Evolutionary conservation across 1,284 basidiomycete genomes (phyloP).

Genomic region (Mrakiaceae sp.): DNA sequence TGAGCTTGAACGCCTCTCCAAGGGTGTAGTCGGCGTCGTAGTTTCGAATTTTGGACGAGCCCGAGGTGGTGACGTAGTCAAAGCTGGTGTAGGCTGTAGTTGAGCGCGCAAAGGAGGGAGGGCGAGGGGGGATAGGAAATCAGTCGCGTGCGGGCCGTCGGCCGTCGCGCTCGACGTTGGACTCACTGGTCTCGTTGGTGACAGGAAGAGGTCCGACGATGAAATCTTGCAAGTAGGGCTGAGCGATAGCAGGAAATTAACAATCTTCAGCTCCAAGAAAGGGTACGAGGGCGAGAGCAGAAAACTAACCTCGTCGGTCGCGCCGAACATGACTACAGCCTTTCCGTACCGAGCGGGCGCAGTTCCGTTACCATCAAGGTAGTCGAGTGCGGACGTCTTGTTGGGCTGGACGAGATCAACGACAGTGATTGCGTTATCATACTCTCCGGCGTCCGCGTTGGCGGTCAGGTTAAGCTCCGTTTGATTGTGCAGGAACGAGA

Average conservation of each 20-base stretch:
- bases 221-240: constrained; percentile 25
- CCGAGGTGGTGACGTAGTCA: constrained; percentile 8
- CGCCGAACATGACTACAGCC: constrained; percentile 25
- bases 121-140: too few relatives aligned
- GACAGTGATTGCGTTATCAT: constrained; percentile 29
- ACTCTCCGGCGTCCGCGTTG: constrained; percentile 23
- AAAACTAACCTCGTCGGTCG: constrained; percentile 18
- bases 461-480: constrained; percentile 28
- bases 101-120: constrained; percentile 5
- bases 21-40: neutral
- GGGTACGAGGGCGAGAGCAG: neutral
- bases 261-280: neutral
- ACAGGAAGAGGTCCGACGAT: constrained; percentile 30
- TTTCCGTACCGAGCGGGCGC: constrained; percentile 25
- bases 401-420: constrained; percentile 27
- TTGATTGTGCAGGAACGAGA: constrained; percentile 24
- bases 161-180: neutral
- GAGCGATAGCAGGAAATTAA: neutral
- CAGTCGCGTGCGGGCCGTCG: too few relatives aligned
- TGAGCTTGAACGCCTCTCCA: constrained; percentile 12
- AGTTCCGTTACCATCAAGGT: constrained; percentile 21
- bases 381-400: constrained; percentile 27
- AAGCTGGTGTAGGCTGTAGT: constrained; percentile 21
- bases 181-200: constrained; percentile 9
- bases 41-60: neutral